Base-by-base conservation (phyloP, 352 stramenopile species). In the Pythium rhizo-oryzae region DNA sequence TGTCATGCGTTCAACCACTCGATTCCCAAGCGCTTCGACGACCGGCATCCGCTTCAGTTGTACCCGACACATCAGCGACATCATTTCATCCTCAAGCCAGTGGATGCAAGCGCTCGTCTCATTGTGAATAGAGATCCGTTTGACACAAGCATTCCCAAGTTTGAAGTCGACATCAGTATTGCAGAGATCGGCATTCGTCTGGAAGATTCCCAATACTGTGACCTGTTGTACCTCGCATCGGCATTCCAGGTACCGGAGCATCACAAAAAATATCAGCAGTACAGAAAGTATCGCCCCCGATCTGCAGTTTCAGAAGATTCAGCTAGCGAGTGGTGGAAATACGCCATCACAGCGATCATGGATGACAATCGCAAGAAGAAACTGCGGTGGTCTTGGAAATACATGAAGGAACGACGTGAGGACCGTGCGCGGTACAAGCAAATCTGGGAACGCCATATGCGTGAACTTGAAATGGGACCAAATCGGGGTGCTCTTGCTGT, bases 131-230 rank as follows among this genome's bases (percentile, higher is more conserved):
- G 86, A 15, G 89, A 96, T 63, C 80, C 87, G 18, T 89, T 84
- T 53, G 85, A 95, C 19, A 81, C 76, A 9, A 89, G 74, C 50
- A 80, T 91, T 16, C 87, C 89, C 13, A 93, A 90, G 51, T 85
- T 96, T 79, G 86, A 96, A 68, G 46, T 96, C 16, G 86, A 95
- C 50, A 72, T 96, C 24, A 91, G 70, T 62, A 83, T 96, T 25
- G 81, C 83, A 5, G 82, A 94, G 52, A 84, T 96, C 15, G 86
- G 87, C 1, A 74, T 96, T 46, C 87, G 85, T 15, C 64, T 96
- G 12, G 89, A 96, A 71, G 89, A 96, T 43, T 93, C 84, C 0
- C 89, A 96, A 59, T 96, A 96, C 53, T 96, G 89, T 55, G 87
- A 96, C 78, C 54, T 96, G 61, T 49, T 96, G 37, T 96, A 94